phyloP scores from a whole-genome alignment of 805 yeast genomes.

The Zygotorulaspora chibaensis region DNA sequence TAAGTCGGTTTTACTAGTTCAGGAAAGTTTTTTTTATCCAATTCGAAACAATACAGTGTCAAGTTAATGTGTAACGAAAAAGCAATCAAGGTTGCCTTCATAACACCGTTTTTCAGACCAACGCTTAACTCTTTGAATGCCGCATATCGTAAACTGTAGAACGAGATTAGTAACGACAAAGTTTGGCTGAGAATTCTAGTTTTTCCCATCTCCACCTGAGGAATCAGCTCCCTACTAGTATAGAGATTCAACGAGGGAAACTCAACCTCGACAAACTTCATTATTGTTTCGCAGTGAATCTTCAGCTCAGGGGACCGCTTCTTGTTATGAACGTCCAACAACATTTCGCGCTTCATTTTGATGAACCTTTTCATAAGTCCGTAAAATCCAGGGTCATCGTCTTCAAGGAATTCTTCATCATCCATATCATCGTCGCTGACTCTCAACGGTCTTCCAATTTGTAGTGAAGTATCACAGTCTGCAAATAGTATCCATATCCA shows the following conservation, averaged over 20 bases:
- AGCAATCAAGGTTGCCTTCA: conserved; percentile 15
- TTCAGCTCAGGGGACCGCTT: conserved; percentile 13
- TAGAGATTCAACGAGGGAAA: conserved; percentile 11
- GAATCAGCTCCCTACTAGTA: conserved; percentile 2
- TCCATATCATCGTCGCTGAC: conserved; percentile 5
- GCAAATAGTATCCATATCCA: conserved; percentile 30
- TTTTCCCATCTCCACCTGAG: conserved; percentile 2
- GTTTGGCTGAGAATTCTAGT: conserved; percentile 8
- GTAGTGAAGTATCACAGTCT: conserved; percentile 25
- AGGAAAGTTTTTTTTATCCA: conserved; percentile 23
- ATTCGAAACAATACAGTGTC: conserved; percentile 10
- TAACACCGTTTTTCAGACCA: conserved; percentile 10
- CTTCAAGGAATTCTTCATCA: conserved; percentile 5
- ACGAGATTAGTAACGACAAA: conserved; percentile 8
- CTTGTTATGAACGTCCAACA: conserved; percentile 10
- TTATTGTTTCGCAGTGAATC: conserved; percentile 5
- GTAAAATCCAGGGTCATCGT: conserved; percentile 6
- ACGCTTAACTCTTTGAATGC: conserved; percentile 5
- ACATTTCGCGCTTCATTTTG: conserved; percentile 19
- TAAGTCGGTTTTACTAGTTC: conserved; percentile 10
- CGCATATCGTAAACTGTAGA: conserved; percentile 6
- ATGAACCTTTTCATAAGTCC: conserved; percentile 18
- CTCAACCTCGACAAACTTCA: conserved; percentile 11
- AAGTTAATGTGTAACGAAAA: conserved; percentile 16
- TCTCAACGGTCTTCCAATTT: conserved; percentile 27